These are phyloP conservation scores for Rhodotorula sp. DNA, from an alignment of 1,284 basidiomycete species.

Conservation along the genomic window DNA sequence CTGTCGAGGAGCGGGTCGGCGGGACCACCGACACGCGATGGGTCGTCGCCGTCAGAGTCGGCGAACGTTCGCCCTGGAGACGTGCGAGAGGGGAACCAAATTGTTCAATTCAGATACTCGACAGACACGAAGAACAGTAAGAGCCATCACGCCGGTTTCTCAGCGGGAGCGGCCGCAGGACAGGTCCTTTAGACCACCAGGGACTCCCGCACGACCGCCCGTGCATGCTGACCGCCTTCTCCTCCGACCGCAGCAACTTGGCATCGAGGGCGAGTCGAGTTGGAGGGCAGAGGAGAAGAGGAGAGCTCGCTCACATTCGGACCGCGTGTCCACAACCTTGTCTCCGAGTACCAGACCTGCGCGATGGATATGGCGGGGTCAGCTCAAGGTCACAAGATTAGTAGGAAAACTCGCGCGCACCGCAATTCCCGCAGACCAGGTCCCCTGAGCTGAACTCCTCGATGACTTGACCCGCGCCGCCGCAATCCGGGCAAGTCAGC, in stretches of 20 bases:
- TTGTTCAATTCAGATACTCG: slow-evolving; percentile 11
- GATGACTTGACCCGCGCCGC: slow-evolving; percentile 86
- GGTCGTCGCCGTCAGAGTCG: slow-evolving; percentile 93
- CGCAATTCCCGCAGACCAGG: slow-evolving; percentile 94
- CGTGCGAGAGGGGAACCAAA: slow-evolving; percentile 12
- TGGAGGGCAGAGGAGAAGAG: background rate
- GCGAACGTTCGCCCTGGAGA: slow-evolving; percentile 78
- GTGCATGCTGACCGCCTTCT: background rate
- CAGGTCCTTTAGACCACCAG: background rate
- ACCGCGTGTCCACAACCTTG: slow-evolving; percentile 93
- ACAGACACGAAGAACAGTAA: background rate
- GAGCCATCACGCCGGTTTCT: too few relatives aligned
- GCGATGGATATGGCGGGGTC: background rate
- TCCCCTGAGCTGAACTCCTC: slow-evolving; percentile 98
- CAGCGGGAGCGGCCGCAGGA: background rate
- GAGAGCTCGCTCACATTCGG: slow-evolving; percentile 64
- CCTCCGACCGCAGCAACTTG: background rate
- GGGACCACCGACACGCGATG: slow-evolving; percentile 97
- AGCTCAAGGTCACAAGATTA: background rate
- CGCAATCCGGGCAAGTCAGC: slow-evolving; percentile 91
- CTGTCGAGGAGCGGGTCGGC: slow-evolving; percentile 83
- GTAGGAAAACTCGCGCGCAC: slow-evolving; percentile 55
- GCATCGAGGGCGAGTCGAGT: too few relatives aligned
- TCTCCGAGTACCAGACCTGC: slow-evolving; percentile 72
- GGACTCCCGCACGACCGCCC: background rate